A percentile compares a stretch with the other conserved stretches of the same genome.
These are phyloP conservation scores for Plasmodium vivax DNA, from an alignment of 169 alveolate genomes.

Conservation along the genomic window DNA sequence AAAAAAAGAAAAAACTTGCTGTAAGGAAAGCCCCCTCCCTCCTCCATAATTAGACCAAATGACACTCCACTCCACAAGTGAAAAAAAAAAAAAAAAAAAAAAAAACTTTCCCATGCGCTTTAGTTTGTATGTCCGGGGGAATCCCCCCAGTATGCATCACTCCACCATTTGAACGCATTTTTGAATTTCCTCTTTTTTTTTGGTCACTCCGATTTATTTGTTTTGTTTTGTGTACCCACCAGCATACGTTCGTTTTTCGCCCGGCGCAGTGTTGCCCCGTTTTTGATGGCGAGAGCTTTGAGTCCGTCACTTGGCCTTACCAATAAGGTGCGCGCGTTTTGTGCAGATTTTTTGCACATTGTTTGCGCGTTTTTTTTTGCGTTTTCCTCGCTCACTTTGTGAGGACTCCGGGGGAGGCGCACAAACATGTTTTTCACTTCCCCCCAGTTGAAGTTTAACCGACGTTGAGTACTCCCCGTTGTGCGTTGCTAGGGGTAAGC, in stretches of 20 bases:
- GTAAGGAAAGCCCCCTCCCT: no score
- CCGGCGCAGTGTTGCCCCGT: neutral
- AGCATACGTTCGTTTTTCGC: neutral
- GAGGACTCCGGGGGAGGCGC: neutral
- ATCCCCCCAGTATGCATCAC: neutral
- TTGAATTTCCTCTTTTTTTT: neutral
- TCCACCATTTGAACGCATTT: neutral
- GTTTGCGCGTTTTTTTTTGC: no score
- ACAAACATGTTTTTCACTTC: neutral
- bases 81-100: no score
- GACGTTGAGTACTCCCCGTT: neutral
- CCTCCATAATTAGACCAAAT: no score
- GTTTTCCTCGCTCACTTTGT: no score
- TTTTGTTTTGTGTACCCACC: neutral
- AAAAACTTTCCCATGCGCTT: neutral
- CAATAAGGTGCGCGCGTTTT: neutral
- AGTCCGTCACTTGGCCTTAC: neutral
- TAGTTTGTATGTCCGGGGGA: neutral
- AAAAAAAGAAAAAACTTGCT: no score
- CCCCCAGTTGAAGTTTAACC: neutral
- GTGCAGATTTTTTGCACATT: neutral
- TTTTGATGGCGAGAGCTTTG: no score
- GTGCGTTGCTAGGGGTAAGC: neutral
- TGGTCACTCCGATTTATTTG: neutral
- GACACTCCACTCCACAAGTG: no score